These are phyloP conservation scores for Neophaeococcomyces aloes DNA, from an alignment of 2,329 filamentous ascomycete species.

Conservation along the genomic window DNA sequence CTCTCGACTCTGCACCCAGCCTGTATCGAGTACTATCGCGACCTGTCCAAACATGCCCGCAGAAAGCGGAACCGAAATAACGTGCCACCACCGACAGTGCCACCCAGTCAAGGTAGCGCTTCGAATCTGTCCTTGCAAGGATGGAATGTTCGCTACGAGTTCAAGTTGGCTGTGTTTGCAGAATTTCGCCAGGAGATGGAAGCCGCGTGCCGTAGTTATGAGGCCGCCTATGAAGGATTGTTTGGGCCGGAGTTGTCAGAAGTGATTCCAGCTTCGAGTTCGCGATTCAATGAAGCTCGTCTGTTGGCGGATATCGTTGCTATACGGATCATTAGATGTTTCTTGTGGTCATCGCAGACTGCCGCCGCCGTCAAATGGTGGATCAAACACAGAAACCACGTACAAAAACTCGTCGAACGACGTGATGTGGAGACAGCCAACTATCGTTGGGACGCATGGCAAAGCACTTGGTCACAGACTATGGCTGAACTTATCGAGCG, in stretches of 20 bases:
- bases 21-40: slow-evolving; percentile 82
- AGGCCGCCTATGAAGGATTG: slow-evolving; percentile 73
- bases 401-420: slow-evolving; percentile 67
- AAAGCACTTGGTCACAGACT: slow-evolving; percentile 58
- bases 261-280: slow-evolving; percentile 78
- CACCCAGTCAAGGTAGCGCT: slow-evolving; percentile 72
- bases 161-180: slow-evolving; percentile 81
- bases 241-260: slow-evolving; percentile 78
- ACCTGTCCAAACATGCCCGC: slow-evolving; percentile 81
- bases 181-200: slow-evolving; percentile 93
- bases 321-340: slow-evolving; percentile 69
- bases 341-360: slow-evolving; percentile 70
- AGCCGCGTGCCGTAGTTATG: slow-evolving; percentile 71
- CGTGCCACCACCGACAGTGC: slow-evolving; percentile 69
- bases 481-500: slow-evolving; percentile 51
- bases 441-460: slow-evolving; percentile 92
- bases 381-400: slow-evolving; percentile 63
- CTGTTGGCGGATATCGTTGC: slow-evolving; percentile 71
- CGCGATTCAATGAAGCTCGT: slow-evolving; percentile 88
- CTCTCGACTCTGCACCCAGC: slow-evolving; percentile 61
- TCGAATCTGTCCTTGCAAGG: slow-evolving; percentile 74
- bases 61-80: slow-evolving; percentile 75
- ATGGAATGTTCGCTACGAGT: slow-evolving; percentile 91
- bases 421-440: slow-evolving; percentile 75
- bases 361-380: slow-evolving; percentile 70